Conservation (phyloP, 768 basidiomycete species). For the Russula compacta region DNA sequence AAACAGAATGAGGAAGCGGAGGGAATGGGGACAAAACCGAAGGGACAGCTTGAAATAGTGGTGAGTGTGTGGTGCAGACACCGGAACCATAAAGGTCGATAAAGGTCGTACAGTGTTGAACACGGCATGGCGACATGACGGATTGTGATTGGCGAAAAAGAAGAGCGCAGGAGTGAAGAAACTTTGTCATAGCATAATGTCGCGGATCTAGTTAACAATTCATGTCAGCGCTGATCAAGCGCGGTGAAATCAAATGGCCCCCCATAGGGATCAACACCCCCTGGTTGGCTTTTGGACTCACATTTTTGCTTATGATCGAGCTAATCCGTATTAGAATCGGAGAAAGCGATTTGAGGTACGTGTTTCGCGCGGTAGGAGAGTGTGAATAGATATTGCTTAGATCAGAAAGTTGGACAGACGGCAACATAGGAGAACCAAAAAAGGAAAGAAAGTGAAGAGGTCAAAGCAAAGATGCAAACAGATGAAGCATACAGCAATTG, state of each 20-base stretch:
- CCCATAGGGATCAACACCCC: neutral
- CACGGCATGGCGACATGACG: neutral
- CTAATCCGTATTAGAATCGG: constrained; percentile 28
- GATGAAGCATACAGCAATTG: constrained; percentile 14
- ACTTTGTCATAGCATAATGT: constrained; percentile 38
- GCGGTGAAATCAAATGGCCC: neutral
- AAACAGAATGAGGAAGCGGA: neutral
- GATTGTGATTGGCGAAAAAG: neutral
- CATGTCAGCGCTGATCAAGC: constrained; percentile 8
- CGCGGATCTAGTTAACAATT: constrained; percentile 35
- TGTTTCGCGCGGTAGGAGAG: constrained; percentile 20
- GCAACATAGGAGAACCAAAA: constrained; percentile 16
- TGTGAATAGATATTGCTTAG: constrained; percentile 25
- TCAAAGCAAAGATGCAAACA: neutral
- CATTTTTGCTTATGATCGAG: constrained; percentile 61
- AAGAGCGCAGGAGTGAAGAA: neutral
- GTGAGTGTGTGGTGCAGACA: neutral
- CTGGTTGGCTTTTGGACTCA: constrained; percentile 33
- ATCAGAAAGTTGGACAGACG: constrained; percentile 24
- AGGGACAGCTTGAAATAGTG: neutral
- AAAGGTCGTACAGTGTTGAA: neutral
- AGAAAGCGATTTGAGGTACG: constrained; percentile 17
- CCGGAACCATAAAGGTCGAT: neutral
- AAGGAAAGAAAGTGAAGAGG: constrained; percentile 1
- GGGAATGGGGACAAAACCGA: neutral